These are phyloP conservation scores for Biscogniauxia mediterranea DNA, from an alignment of 2,329 filamentous ascomycete species.

Conservation along the genomic window DNA sequence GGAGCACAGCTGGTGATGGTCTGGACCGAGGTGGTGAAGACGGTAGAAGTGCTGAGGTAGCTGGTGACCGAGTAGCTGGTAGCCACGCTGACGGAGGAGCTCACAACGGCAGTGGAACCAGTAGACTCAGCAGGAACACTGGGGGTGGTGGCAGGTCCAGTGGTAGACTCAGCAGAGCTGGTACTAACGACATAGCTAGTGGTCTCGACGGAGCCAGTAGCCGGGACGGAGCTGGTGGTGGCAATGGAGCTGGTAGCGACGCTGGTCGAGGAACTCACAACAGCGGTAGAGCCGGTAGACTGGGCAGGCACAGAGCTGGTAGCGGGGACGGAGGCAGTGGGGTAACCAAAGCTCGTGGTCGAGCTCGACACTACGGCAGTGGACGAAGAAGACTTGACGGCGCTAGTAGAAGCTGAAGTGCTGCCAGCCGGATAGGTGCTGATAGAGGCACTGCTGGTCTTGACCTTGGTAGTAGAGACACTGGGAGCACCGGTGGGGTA, in stretches of 20 bases:
- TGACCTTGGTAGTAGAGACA: constrained; percentile 9
- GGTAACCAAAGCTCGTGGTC: constrained; percentile 11
- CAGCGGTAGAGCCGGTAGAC: constrained; percentile 4
- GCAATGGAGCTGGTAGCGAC: constrained; percentile 11
- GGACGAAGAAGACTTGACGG: constrained; percentile 11
- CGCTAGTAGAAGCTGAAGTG: constrained; percentile 16
- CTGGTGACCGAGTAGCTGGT: constrained; percentile 32
- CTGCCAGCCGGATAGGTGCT: constrained; percentile 12
- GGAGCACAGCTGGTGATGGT: constrained; percentile 54
- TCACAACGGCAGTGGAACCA: constrained; percentile 15
- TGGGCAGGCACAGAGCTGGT: constrained; percentile 7
- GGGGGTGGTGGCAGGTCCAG: constrained; percentile 5
- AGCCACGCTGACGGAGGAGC: constrained; percentile 18
- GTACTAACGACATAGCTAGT: neutral
- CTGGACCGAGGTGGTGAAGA: constrained; percentile 48
- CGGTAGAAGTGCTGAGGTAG: constrained; percentile 47
- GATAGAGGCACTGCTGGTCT: constrained; percentile 12
- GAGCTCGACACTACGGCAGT: constrained; percentile 7
- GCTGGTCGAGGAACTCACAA: neutral
- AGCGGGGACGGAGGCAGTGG: constrained; percentile 11
- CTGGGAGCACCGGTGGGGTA: constrained; percentile 23
- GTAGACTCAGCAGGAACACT: constrained; percentile 6
- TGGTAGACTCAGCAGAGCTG: constrained; percentile 11
- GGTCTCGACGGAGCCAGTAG: constrained; percentile 14
- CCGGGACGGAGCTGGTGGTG: constrained; percentile 10